These are phyloP conservation scores for Colletotrichum paranaense DNA, from an alignment of 2,329 filamentous ascomycete species.

Conservation along the genomic window DNA sequence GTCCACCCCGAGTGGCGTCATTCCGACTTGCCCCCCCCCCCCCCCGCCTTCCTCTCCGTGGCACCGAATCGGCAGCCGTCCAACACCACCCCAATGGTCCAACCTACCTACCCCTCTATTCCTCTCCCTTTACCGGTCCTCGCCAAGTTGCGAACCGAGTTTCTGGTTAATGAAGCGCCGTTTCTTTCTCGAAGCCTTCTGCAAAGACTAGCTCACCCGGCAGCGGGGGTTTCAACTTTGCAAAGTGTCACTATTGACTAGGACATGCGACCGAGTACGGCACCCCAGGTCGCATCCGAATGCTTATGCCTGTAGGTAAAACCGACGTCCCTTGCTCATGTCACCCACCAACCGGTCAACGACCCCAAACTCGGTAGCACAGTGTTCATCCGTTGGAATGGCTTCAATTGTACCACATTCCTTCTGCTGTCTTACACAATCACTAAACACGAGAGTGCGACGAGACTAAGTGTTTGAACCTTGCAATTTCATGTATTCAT, in stretches of 20 bases:
- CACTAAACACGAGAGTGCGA: background rate
- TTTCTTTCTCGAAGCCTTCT: background rate
- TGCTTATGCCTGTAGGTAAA: background rate
- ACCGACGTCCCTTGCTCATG: background rate
- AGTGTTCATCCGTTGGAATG: background rate
- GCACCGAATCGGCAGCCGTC: conserved; percentile 10
- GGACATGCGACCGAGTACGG: background rate
- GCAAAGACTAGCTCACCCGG: background rate
- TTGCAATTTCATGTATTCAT: conserved; percentile 34
- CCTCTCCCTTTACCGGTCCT: background rate
- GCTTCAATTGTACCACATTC: background rate
- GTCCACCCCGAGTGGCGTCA: conserved; percentile 16
- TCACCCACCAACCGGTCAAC: background rate
- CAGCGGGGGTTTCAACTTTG: background rate
- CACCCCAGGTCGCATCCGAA: background rate
- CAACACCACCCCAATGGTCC: too few species aligned
- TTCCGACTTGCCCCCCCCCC: conserved; percentile 19
- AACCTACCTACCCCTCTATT: background rate
- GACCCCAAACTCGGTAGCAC: background rate
- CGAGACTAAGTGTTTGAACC: background rate
- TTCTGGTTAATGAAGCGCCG: conserved; percentile 7
- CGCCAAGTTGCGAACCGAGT: background rate
- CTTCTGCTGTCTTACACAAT: background rate
- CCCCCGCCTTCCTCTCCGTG: background rate
- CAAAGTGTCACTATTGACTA: background rate